These are phyloP conservation scores for Scheffersomyces coipomensis DNA, from an alignment of 805 yeast genomes.

Conservation along the genomic window DNA sequence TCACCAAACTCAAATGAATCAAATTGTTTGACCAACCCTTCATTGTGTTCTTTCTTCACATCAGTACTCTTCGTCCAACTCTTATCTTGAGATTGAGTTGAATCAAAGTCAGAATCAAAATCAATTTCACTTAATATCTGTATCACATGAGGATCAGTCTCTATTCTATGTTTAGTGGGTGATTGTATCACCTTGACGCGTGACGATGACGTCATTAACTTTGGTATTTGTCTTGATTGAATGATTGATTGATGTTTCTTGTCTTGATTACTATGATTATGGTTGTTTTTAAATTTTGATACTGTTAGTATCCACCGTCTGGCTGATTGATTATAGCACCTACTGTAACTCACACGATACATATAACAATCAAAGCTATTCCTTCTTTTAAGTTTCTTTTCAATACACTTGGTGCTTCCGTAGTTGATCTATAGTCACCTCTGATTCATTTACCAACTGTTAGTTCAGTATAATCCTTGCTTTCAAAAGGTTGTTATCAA, in stretches of 20 bases:
- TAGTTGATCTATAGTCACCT: too few relatives aligned
- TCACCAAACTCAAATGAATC: conserved; percentile 5
- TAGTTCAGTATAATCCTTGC: too few relatives aligned
- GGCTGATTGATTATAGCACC: background rate
- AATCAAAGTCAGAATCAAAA: conserved; percentile 1
- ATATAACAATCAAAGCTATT: too few relatives aligned
- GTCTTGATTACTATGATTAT: background rate
- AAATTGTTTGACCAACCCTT: background rate
- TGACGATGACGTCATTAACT: too few relatives aligned
- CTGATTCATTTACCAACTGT: too few relatives aligned
- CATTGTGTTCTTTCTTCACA: background rate
- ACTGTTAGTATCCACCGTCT: background rate
- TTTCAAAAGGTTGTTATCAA: too few relatives aligned
- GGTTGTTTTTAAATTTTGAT: background rate
- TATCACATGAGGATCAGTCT: background rate
- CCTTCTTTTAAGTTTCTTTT: too few relatives aligned
- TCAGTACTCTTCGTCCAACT: background rate
- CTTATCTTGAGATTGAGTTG: background rate
- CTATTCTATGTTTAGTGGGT: background rate
- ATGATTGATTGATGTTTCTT: too few relatives aligned
- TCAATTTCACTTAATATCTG: background rate
- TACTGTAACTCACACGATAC: background rate
- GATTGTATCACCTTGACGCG: too few relatives aligned
- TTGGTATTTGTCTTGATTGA: too few relatives aligned
- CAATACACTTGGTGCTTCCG: too few relatives aligned